Conservation (phyloP, 169 alveolate genomes). For the Theileria orientalis region DNA sequence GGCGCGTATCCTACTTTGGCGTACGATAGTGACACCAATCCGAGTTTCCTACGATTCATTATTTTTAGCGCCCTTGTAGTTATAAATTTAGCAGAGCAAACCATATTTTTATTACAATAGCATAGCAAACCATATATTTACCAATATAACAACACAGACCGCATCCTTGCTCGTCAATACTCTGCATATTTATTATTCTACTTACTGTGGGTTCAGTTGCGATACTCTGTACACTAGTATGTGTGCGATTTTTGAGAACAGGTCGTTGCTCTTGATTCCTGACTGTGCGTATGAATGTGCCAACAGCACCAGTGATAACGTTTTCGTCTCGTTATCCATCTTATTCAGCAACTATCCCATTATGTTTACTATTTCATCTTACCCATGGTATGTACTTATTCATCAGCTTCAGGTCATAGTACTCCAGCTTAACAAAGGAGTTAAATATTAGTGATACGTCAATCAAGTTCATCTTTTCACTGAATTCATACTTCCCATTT, state of each 20-base stretch:
- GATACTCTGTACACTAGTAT: slow-evolving; percentile 1
- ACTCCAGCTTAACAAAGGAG: slow-evolving; percentile 45
- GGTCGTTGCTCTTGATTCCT: slow-evolving; percentile 24
- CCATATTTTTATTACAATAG: too few relatives aligned
- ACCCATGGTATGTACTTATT: slow-evolving; percentile 54
- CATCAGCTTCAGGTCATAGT: slow-evolving; percentile 8
- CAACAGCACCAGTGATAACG: slow-evolving; percentile 45
- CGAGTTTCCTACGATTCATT: slow-evolving; percentile 38
- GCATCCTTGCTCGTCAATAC: too few relatives aligned
- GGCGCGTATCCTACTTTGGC: slow-evolving; percentile 35
- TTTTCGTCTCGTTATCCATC: slow-evolving; percentile 27
- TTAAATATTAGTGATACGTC: slow-evolving; percentile 53
- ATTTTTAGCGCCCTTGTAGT: background rate
- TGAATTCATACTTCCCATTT: background rate
- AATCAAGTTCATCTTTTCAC: slow-evolving; percentile 20
- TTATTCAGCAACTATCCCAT: slow-evolving; percentile 10
- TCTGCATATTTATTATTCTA: too few relatives aligned
- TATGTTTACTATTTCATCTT: background rate
- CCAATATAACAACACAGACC: too few relatives aligned
- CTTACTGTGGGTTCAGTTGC: slow-evolving; percentile 2
- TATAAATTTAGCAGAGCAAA: too few relatives aligned
- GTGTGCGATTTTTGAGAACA: slow-evolving; percentile 32
- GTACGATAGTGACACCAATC: slow-evolving; percentile 40
- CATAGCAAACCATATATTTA: too few relatives aligned
- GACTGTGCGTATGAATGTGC: slow-evolving; percentile 42